Evolutionary conservation across 2,329 filamentous ascomycete species (phyloP), one percentile per base, ranked within the genome.

Genomic region (Ophiosphaerella herpotricha): DNA sequence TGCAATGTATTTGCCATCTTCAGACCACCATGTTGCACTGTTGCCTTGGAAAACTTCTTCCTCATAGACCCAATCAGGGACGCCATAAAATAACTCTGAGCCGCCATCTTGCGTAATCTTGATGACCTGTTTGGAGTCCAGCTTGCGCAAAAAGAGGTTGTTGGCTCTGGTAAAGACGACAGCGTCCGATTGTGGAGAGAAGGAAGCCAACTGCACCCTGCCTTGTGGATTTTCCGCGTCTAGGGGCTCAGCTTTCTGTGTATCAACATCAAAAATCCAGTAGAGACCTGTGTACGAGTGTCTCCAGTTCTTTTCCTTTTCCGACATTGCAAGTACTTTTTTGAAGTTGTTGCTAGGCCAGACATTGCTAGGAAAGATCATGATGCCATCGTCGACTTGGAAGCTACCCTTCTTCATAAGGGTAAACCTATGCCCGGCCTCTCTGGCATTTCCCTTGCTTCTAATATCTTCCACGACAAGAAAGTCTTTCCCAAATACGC

Each of bases 51-150:
- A 90, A 3, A 96, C 90, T 71, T 96, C 91, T 63, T 88, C 85
- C 68, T 95, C 90, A 65, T 96, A 96, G 0, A 97, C 94, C 94
- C 94, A 99, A 72, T 99, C 95, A 0, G 94, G 94, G 16, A 97
- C 85, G 14, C 94, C 94, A 64, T 99, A 97, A 74, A 99, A 99
- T 52, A 94, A 85, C 61, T 97, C 86, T 0, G 85, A 79, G 0
- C 93, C 90, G 11, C 95, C 94, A 68, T 99, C 93, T 46, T 80
- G 85, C 1, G 94, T 97, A 61, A 99, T 88, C 54, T 88, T 85
- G 5, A 82, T 80, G 4, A 90, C 82, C 13, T 81, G 75, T 16
- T 83, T 77, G 4, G 81, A 82, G 11, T 80, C 76, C 26, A 90
- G 64, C 45, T 85, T 85, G 43, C 94, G 86, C 38, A 97, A 76